These are phyloP conservation scores for Fraxinus floribunda DNA, from an alignment of 305 asterid species.

Conservation along the genomic window DNA sequence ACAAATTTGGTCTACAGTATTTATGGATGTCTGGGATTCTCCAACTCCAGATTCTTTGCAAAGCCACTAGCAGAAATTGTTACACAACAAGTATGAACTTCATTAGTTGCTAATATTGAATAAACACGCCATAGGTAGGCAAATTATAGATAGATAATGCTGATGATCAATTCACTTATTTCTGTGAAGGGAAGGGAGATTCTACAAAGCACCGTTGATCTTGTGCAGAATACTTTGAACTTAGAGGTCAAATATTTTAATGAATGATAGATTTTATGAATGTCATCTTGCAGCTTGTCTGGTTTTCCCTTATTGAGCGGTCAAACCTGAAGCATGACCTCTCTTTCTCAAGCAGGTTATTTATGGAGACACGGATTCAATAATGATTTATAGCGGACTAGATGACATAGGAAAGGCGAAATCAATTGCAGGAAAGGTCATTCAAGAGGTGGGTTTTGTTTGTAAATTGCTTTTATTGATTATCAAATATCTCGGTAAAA, in stretches of 20 bases:
- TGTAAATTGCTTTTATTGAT: constrained; percentile 20
- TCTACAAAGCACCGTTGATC: constrained; percentile 92
- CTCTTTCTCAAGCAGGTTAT: constrained; percentile 65
- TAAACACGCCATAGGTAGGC: constrained; percentile 3
- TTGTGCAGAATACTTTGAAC: constrained; percentile 76
- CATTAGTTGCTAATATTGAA: constrained; percentile 20
- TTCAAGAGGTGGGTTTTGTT: constrained; percentile 68
- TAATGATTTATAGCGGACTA: constrained; percentile 92
- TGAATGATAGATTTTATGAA: constrained; percentile 13
- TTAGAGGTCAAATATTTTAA: constrained; percentile 61
- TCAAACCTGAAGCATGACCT: constrained; percentile 24
- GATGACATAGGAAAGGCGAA: constrained; percentile 89
- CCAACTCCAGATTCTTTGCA: constrained; percentile 95
- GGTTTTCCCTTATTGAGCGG: constrained; percentile 20
- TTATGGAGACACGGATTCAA: constrained; percentile 98
- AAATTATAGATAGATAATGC: constrained; percentile 21
- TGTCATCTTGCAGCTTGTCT: constrained; percentile 8
- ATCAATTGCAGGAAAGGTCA: constrained; percentile 78
- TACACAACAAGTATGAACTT: constrained; percentile 69
- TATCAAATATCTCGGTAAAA: not conserved
- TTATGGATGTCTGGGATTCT: constrained; percentile 97
- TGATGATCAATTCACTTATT: constrained; percentile 23
- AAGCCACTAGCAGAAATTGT: constrained; percentile 94
- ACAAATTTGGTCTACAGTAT: constrained; percentile 53
- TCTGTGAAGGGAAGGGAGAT: constrained; percentile 92